phyloP scores from a whole-genome alignment of 1,139 yeast species.

The Diutina ranongensis region DNA sequence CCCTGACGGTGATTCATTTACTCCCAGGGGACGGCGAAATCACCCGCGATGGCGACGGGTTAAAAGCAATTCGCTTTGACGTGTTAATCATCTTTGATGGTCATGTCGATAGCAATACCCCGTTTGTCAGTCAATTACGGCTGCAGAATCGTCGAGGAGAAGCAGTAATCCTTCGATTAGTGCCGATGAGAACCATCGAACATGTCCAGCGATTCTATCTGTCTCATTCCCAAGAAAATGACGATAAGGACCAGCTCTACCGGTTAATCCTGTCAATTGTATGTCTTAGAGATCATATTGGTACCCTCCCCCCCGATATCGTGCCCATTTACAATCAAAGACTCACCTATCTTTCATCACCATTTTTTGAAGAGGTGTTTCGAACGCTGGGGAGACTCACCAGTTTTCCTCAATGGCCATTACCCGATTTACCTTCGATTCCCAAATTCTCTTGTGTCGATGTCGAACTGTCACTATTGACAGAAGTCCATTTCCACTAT shows the following conservation, averaged over 20 bases:
- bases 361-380: constrained; percentile 41
- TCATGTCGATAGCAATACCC: constrained; percentile 36
- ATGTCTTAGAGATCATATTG: constrained; percentile 74
- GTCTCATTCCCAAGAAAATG: constrained; percentile 15
- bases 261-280: constrained; percentile 75
- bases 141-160: constrained; percentile 19
- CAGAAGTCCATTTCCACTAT: constrained; percentile 62
- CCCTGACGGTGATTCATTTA: constrained; percentile 23
- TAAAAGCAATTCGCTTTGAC: constrained; percentile 34
- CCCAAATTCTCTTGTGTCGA: constrained; percentile 55
- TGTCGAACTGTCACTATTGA: constrained; percentile 67
- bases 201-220: constrained; percentile 38
- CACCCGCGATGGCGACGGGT: constrained; percentile 16
- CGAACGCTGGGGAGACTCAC: constrained; percentile 6
- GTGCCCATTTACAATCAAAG: constrained; percentile 65
- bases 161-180: constrained; percentile 55
- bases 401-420: constrained; percentile 49
- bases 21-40: constrained; percentile 33
- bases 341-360: constrained; percentile 43
- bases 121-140: constrained; percentile 20
- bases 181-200: constrained; percentile 74
- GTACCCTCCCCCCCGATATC: constrained; percentile 69
- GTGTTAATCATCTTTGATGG: constrained; percentile 63
- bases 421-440: constrained; percentile 61
- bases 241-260: constrained; percentile 39